Percentiles rank a stretch among this genome's conserved stretches.
Conservation (phyloP, 495 filamentous ascomycete species). For the Xylaria longipes region DNA sequence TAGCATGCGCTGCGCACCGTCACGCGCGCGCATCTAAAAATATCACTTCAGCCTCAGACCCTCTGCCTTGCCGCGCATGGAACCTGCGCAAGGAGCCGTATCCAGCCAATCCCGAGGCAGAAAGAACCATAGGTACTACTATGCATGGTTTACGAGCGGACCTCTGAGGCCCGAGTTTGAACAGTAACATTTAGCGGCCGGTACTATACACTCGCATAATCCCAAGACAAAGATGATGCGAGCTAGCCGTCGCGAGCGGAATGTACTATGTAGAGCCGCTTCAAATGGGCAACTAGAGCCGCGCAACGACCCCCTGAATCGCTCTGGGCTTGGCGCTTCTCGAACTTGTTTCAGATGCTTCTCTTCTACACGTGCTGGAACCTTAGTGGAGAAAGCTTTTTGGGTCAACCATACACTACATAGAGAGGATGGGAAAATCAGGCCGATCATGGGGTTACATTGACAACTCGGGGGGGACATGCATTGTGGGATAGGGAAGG, state of each 20-base stretch:
- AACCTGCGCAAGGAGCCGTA: not conserved
- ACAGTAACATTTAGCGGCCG: not conserved
- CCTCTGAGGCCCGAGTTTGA: not conserved
- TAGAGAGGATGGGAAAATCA: not conserved
- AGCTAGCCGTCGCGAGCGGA: not conserved
- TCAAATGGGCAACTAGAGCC: not conserved
- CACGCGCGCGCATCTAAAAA: not conserved
- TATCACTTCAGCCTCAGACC: not conserved
- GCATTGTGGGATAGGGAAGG: not conserved
- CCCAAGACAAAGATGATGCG: not conserved
- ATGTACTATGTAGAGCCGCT: not conserved
- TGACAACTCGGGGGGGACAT: not conserved
- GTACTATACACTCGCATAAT: not conserved
- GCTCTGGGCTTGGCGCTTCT: conserved; percentile 13
- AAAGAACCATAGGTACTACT: not conserved
- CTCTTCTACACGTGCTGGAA: conserved; percentile 6
- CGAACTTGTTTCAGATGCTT: conserved; percentile 23
- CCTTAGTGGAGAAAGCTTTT: not conserved
- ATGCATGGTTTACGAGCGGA: not conserved
- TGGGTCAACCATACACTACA: not conserved
- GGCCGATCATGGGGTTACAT: conserved; percentile 18
- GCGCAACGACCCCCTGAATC: not conserved
- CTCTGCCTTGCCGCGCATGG: not conserved
- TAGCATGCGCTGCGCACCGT: not conserved
- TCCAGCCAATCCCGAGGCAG: not conserved